Evolutionary conservation across 495 filamentous ascomycete species (phyloP).

Genomic region (Penicillium chermesinum): DNA sequence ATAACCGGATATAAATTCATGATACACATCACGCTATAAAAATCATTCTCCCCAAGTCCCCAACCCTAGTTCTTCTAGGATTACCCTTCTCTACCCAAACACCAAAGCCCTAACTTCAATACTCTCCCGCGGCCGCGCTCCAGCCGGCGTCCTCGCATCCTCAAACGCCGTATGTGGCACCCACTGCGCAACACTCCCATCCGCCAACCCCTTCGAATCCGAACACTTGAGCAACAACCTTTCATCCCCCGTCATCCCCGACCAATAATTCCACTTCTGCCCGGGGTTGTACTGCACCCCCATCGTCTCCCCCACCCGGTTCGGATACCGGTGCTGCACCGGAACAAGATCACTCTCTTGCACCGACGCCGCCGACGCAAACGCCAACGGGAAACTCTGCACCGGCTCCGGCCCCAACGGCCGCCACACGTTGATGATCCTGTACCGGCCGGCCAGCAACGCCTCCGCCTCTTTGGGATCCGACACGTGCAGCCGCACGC

Average conservation of each 20-base stretch:
- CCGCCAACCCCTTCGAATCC: slow-evolving; percentile 46
- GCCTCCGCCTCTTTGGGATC: slow-evolving; percentile 51
- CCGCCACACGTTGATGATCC: slow-evolving; percentile 87
- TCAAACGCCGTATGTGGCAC: slow-evolving; percentile 80
- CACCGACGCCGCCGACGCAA: slow-evolving; percentile 59
- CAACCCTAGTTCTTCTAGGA: no score
- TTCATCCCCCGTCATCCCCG: slow-evolving; percentile 71
- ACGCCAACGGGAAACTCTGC: slow-evolving; percentile 62
- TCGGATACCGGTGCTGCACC: slow-evolving; percentile 70
- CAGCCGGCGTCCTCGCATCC: slow-evolving; percentile 60
- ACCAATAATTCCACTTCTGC: slow-evolving; percentile 75
- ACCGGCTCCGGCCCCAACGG: slow-evolving; percentile 63
- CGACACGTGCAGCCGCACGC: slow-evolving; percentile 60
- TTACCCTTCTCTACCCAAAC: slow-evolving; percentile 68
- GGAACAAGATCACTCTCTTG: slow-evolving; percentile 55
- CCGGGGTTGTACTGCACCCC: slow-evolving; percentile 53
- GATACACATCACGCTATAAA: no score
- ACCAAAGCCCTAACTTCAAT: slow-evolving; percentile 64
- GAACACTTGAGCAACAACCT: slow-evolving; percentile 77
- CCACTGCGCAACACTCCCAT: slow-evolving; percentile 56
- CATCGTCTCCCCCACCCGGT: slow-evolving; percentile 71
- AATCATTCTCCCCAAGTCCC: background rate
- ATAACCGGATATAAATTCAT: no score
- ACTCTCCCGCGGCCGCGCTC: slow-evolving; percentile 63
- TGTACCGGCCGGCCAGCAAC: slow-evolving; percentile 58